Conservation (phyloP, 331 rosid genomes). For the Acacia pycnantha region DNA sequence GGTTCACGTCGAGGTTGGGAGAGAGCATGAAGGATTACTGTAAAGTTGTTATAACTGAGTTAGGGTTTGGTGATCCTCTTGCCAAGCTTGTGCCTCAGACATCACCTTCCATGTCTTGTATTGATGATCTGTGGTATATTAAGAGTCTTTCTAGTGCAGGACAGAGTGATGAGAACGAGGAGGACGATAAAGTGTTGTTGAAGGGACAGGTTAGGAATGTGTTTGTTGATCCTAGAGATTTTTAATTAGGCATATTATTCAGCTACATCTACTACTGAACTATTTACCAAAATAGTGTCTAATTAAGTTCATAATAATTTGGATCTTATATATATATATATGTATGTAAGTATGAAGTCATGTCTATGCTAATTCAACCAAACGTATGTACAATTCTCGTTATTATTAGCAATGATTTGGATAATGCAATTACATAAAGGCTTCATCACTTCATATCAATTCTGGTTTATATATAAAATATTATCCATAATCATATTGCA, state of each 20-base stretch:
- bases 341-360: background rate
- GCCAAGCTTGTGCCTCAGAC: slow-evolving; percentile 49
- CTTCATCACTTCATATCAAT: background rate
- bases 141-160: slow-evolving; percentile 37
- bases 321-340: background rate
- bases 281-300: background rate
- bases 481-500: background rate
- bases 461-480: background rate
- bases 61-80: slow-evolving; percentile 59
- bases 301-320: background rate
- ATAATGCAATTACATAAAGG: background rate
- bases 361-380: background rate
- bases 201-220: slow-evolving; percentile 56
- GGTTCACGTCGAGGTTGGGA: slow-evolving; percentile 55
- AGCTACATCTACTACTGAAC: background rate
- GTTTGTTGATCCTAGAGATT: slow-evolving; percentile 80
- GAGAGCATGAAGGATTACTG: slow-evolving; percentile 44
- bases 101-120: slow-evolving; percentile 50
- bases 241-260: slow-evolving; percentile 28
- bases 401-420: background rate
- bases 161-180: slow-evolving; percentile 1
- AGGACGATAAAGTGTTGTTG: slow-evolving; percentile 17
- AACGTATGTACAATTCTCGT: background rate
- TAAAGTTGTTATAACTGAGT: slow-evolving; percentile 43
- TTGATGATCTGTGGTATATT: slow-evolving; percentile 65